Evolutionary conservation across 257 asterid species (phyloP).

Genomic region (Rauvolfia tetraphylla): DNA sequence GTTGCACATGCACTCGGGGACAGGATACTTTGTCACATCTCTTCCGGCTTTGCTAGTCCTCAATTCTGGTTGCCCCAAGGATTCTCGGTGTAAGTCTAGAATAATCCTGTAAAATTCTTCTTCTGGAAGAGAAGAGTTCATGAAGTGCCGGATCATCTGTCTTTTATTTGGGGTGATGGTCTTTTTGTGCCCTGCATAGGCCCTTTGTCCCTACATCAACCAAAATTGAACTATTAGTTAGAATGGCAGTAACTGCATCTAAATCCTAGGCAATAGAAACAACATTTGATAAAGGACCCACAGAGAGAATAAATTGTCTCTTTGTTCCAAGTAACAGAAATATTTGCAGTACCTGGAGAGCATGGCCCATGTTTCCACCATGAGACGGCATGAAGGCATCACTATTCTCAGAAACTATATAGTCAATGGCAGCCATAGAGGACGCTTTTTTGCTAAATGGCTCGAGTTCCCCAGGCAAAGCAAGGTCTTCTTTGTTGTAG

Average conservation of each 20-base stretch:
- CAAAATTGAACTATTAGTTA: not conserved
- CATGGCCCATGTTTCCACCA: constrained; percentile 98
- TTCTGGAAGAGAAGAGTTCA: constrained; percentile 65
- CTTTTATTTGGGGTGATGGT: constrained; percentile 90
- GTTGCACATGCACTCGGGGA: constrained; percentile 95
- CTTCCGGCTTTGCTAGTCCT: constrained; percentile 69
- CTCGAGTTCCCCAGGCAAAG: constrained; percentile 78
- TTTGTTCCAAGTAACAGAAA: not conserved
- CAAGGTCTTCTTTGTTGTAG: constrained; percentile 83
- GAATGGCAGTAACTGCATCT: not conserved
- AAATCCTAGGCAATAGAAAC: not conserved
- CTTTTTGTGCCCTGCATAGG: constrained; percentile 87
- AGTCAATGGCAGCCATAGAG: constrained; percentile 84
- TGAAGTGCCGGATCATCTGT: constrained; percentile 70
- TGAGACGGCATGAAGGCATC: constrained; percentile 97
- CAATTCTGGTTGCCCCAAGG: constrained; percentile 81
- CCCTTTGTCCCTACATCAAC: constrained; percentile 73
- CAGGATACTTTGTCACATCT: constrained; percentile 84
- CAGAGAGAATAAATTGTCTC: not conserved
- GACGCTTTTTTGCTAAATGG: constrained; percentile 71
- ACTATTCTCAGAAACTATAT: constrained; percentile 74
- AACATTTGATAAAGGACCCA: not conserved
- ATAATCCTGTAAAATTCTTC: constrained; percentile 59
- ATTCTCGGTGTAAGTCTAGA: constrained; percentile 57
- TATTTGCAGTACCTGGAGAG: constrained; percentile 63